These are phyloP conservation scores for Potentilla sterilis DNA, from an alignment of 306 rosid species.

Conservation along the genomic window DNA sequence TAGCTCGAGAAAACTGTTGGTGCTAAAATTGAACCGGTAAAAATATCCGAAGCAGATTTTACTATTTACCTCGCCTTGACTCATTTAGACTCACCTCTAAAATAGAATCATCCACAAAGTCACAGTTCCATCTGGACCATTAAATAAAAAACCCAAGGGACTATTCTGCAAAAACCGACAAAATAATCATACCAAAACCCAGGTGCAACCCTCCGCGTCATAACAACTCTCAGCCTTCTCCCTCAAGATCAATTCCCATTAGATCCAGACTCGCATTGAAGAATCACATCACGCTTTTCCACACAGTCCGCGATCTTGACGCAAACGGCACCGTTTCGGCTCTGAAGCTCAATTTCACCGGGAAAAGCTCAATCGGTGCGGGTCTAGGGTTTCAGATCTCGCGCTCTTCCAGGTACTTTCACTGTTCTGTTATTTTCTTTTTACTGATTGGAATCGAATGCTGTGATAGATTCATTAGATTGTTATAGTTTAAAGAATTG, in stretches of 20 bases:
- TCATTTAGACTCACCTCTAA: too few relatives aligned
- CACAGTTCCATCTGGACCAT: background rate
- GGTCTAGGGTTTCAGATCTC: constrained; percentile 46
- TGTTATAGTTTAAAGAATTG: background rate
- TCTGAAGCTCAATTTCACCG: background rate
- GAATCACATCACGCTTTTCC: background rate
- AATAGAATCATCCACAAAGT: background rate
- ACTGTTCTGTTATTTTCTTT: background rate
- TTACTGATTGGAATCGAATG: background rate
- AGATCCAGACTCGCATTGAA: constrained; percentile 10
- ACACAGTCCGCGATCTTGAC: constrained; percentile 14
- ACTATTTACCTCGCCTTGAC: too few relatives aligned
- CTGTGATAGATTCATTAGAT: background rate
- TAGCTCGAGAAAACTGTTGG: too few relatives aligned
- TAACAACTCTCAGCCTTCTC: constrained; percentile 4
- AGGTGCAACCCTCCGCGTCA: background rate
- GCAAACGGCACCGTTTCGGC: constrained; percentile 35
- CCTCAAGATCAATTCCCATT: background rate
- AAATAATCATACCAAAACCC: background rate
- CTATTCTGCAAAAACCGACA: constrained; percentile 1
- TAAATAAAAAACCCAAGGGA: background rate
- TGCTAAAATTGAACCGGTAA: too few relatives aligned
- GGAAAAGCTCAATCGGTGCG: constrained; percentile 7
- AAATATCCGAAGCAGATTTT: too few relatives aligned
- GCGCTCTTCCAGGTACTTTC: constrained; percentile 34